Base-by-base conservation (phyloP, 2,329 filamentous ascomycete genomes). In the Aspergillus puulaauensis region DNA sequence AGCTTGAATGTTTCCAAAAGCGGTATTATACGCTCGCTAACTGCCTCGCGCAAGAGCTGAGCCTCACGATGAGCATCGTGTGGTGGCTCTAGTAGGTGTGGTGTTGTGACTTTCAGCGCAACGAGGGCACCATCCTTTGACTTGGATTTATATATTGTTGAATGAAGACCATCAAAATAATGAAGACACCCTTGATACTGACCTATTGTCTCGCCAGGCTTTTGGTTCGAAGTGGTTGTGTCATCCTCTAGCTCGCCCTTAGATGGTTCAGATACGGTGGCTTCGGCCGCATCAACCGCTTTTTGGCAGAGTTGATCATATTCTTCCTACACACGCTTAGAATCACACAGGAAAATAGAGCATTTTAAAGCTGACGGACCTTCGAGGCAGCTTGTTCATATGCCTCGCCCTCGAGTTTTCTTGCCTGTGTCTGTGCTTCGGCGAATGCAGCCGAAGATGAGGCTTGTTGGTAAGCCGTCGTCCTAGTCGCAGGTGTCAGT, bases 61-160 rank as follows among this genome's bases (percentile, higher is more conserved):
- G 87, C 87, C 77, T 99, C 95, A 44, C 90, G 86, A 47, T 82
- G 78, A 1, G 91, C 89, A 70, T 96, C 87, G 74, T 99, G 95
- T 9, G 95, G 95, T 58, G 90, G 86, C 39, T 87, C 82, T 76
- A 89, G 86, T 54, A 83, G 80, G 39, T 87, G 87, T 33, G 90
- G 87, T 27, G 86, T 86, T 37, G 95, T 96, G 58, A 97, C 86
- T 72, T 99, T 99, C 49, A 99, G 79, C 2, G 93, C 95, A 6
- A 88, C 80, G 11, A 84, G 63, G 62, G 70, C 63, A 60, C 77
- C 71, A 33, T 73, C 68, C 3, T 74, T 68, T n/a, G 66, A 63
- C 35, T 79, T 76, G 41, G 86, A 86, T 66, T 88, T 88, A 77
- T 93, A 98, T 51, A 99, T 86, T 55, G 88, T 85, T 17, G 93